A percentile compares a stretch with the other conserved stretches of the same genome.
Conservation (phyloP, 208 protist species). For the Leishmania arabica region DNA sequence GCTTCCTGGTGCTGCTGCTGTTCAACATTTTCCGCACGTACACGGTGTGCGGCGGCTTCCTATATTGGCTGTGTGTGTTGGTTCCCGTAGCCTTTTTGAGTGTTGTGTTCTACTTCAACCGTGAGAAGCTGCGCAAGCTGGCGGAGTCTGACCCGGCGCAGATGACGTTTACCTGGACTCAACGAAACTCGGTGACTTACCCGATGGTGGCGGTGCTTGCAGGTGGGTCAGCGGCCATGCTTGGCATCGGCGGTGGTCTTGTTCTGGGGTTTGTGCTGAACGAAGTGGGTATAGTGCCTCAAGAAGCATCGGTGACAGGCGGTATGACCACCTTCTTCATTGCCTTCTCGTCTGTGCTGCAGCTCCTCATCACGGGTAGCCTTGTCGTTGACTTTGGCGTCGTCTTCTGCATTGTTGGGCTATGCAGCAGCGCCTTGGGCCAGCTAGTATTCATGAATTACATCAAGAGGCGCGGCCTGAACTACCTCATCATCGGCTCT, state of each 20-base stretch:
- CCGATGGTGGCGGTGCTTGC: conserved; percentile 74
- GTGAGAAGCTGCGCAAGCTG: conserved; percentile 38
- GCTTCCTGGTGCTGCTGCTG: conserved; percentile 65
- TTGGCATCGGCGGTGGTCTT: conserved; percentile 86
- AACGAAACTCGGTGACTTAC: conserved; percentile 49
- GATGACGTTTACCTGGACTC: conserved; percentile 69
- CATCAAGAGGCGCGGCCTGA: conserved; percentile 63
- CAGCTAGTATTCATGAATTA: conserved; percentile 77
- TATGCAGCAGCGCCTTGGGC: conserved; percentile 58
- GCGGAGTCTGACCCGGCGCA: conserved; percentile 21
- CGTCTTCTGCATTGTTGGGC: conserved; percentile 67
- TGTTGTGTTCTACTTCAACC: conserved; percentile 44
- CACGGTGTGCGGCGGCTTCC: conserved; percentile 40
- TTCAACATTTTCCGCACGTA: conserved; percentile 63
- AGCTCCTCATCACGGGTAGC: conserved; percentile 56
- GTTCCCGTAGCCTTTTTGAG: conserved; percentile 39
- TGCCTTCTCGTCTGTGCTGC: conserved; percentile 60
- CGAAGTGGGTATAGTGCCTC: conserved; percentile 70
- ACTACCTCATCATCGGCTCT: conserved; percentile 66
- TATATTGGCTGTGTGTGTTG: conserved; percentile 57
- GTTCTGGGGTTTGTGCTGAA: conserved; percentile 85
- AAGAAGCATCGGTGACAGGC: conserved; percentile 75
- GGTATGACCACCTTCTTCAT: conserved; percentile 85
- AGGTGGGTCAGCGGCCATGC: conserved; percentile 72
- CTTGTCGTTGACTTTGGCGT: conserved; percentile 66